Conservation (phyloP, 2,329 filamentous ascomycete genomes). For the Geosmithia flava region DNA sequence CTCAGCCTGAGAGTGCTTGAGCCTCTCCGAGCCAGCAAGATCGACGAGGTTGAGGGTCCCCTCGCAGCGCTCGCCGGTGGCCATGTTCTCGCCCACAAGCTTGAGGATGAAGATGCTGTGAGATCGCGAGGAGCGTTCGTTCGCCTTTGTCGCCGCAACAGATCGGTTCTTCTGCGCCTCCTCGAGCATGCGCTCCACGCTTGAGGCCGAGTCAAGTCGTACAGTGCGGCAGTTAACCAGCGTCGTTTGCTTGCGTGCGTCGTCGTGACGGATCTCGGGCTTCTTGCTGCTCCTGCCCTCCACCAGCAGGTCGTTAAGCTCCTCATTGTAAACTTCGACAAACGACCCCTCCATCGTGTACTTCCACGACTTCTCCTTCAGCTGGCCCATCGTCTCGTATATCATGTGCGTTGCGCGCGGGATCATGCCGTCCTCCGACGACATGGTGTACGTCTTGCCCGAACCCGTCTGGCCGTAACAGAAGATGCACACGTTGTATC, state of each 20-base stretch:
- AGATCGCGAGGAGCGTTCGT: constrained; percentile 85
- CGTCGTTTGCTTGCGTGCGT: constrained; percentile 65
- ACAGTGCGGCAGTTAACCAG: constrained; percentile 73
- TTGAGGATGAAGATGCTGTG: constrained; percentile 97
- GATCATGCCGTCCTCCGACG: constrained; percentile 83
- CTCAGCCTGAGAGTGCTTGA: constrained; percentile 77
- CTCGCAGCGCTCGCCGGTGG: constrained; percentile 75
- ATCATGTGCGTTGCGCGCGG: constrained; percentile 88
- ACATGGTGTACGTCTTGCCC: constrained; percentile 97
- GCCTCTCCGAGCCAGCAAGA: constrained; percentile 80
- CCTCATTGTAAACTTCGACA: constrained; percentile 97
- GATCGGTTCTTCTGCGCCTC: constrained; percentile 78
- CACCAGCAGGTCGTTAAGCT: constrained; percentile 75
- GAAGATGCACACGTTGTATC: constrained; percentile 98
- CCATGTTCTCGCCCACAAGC: constrained; percentile 52
- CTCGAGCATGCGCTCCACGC: constrained; percentile 68
- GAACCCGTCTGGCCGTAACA: constrained; percentile 97
- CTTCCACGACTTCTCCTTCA: constrained; percentile 85
- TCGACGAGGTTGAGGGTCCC: constrained; percentile 94
- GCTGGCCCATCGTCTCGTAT: constrained; percentile 70
- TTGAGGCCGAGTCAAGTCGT: constrained; percentile 62
- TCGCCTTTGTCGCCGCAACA: constrained; percentile 93
- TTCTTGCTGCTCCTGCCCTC: constrained; percentile 58
- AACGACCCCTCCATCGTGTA: constrained; percentile 95
- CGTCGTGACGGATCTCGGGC: constrained; percentile 82